phyloP scores from a whole-genome alignment of 2,329 filamentous ascomycete species.

The Apiospora hydei region DNA sequence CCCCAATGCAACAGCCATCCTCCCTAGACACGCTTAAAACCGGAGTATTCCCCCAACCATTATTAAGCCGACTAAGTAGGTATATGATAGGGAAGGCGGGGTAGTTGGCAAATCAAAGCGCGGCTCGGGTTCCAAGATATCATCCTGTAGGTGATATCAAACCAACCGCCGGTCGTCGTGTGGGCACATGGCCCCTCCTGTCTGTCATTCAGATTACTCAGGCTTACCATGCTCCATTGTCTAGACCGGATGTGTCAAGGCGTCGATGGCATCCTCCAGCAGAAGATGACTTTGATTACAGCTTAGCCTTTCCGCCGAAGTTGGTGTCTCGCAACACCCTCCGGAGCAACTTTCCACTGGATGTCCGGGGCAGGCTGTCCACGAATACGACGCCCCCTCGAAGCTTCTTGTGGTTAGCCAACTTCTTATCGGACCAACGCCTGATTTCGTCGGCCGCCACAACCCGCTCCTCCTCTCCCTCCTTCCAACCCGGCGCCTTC shows the following conservation, averaged over 20 bases:
- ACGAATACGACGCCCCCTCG: neutral
- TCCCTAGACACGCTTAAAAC: neutral
- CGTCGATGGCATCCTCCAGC: neutral
- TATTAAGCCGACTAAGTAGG: neutral
- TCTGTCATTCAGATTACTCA: slow-evolving; percentile 15
- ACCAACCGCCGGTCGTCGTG: neutral
- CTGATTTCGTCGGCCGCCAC: slow-evolving; percentile 11
- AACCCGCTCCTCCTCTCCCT: neutral
- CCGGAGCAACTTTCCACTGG: slow-evolving; percentile 15
- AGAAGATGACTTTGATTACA: neutral
- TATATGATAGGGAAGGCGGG: neutral
- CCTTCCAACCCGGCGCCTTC: neutral
- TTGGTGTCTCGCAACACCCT: slow-evolving; percentile 8
- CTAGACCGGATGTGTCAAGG: neutral
- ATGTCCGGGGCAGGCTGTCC: neutral
- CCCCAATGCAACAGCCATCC: neutral
- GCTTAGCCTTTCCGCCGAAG: neutral
- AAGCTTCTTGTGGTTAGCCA: neutral
- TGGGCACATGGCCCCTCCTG: slow-evolving; percentile 1
- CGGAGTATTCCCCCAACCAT: neutral
- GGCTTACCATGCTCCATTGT: neutral
- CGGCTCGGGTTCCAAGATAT: neutral
- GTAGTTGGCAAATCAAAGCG: slow-evolving; percentile 15
- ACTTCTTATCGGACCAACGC: neutral
- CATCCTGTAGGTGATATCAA: neutral